Base-by-base conservation (phyloP, 2,329 filamentous ascomycete genomes). In the Calonectria naviculata region DNA sequence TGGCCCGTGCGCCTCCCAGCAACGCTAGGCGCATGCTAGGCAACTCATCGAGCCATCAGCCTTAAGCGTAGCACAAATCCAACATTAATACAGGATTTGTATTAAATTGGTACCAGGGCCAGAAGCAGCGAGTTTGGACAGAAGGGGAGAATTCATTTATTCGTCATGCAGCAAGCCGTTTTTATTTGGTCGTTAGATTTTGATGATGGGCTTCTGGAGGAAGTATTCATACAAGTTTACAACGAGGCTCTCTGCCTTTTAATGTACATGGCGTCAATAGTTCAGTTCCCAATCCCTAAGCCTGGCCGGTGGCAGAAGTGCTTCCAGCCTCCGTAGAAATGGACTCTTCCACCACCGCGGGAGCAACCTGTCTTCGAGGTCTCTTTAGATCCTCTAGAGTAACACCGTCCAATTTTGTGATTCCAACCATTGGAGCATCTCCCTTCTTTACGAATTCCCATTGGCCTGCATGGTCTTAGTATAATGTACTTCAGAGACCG, bases 391-490 rank as follows among this genome's bases (percentile, higher is more conserved):
- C 92, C 77, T 96, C 94, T 79, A 96, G 84, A 26, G 95, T 97
- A 31, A 97, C 83, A 10, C 95, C 95, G 71, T 95, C 91, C 66
- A 99, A 85, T 84, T 98, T 98, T 24, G 95, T 98, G 73, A 98
- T 91, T 34, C 97, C 97, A 81, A 99, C 96, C 42, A 98, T 90
- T 0, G 97, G 92, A 3, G 95, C 88, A 78, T 98, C 97, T 9
- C 95, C 95, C 85, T 94, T 98, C 87, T 93, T 95, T 38, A 98
- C 95, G 81, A 98, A 98, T 81, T 98, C 95, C 86, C 95, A 99
- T 81, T 93, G 88, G 2, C 94, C 93, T 93, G 67, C 17, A 58
- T 17, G 28, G 17, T 54, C 65, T 82, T 74, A 81, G 80, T 64
- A 52, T 8, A 3, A 41, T 42, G 36, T 41, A 7, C n/a, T 28